phyloP scores from a whole-genome alignment of 495 filamentous ascomycete species.

The Tuber indicum region DNA sequence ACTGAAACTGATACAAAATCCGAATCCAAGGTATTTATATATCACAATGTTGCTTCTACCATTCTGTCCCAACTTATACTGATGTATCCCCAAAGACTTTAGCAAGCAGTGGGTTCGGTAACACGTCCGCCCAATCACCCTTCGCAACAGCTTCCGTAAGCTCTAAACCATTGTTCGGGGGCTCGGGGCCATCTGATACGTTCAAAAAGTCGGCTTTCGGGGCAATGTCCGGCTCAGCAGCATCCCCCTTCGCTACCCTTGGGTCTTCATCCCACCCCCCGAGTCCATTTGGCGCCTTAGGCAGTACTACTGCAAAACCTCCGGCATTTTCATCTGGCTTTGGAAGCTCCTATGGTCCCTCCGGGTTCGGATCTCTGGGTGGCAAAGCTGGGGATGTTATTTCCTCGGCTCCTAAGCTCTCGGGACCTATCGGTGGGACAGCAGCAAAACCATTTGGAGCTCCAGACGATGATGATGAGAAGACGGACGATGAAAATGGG shows the following conservation, averaged over 20 bases:
- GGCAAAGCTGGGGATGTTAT: slow-evolving; percentile 36
- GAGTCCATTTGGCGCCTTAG: slow-evolving; percentile 32
- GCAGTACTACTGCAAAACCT: slow-evolving; percentile 24
- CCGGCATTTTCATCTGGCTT: slow-evolving; percentile 29
- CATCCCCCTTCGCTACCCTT: slow-evolving; percentile 38
- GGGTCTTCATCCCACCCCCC: slow-evolving; percentile 19
- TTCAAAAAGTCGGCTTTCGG: slow-evolving; percentile 57
- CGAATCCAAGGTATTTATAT: slow-evolving; percentile 3
- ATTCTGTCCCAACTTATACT: neutral
- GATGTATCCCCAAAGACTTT: slow-evolving; percentile 21
- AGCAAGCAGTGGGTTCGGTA: slow-evolving; percentile 36
- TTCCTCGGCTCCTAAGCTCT: slow-evolving; percentile 31
- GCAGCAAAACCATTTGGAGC: slow-evolving; percentile 55
- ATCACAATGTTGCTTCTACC: neutral
- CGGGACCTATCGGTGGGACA: slow-evolving; percentile 47
- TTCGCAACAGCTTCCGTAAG: slow-evolving; percentile 36
- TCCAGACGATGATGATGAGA: slow-evolving; percentile 46
- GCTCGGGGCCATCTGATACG: slow-evolving; percentile 23
- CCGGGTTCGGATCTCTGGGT: slow-evolving; percentile 33
- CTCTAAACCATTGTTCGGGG: slow-evolving; percentile 36
- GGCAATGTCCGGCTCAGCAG: slow-evolving; percentile 24
- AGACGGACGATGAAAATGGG: slow-evolving; percentile 46
- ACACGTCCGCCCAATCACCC: slow-evolving; percentile 39
- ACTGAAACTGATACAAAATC: neutral
- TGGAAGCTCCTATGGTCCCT: slow-evolving; percentile 26